Evolutionary conservation across 2,329 filamentous ascomycete species (phyloP), one percentile per base, ranked within the genome.

Genomic region (Colletotrichum sp.): DNA sequence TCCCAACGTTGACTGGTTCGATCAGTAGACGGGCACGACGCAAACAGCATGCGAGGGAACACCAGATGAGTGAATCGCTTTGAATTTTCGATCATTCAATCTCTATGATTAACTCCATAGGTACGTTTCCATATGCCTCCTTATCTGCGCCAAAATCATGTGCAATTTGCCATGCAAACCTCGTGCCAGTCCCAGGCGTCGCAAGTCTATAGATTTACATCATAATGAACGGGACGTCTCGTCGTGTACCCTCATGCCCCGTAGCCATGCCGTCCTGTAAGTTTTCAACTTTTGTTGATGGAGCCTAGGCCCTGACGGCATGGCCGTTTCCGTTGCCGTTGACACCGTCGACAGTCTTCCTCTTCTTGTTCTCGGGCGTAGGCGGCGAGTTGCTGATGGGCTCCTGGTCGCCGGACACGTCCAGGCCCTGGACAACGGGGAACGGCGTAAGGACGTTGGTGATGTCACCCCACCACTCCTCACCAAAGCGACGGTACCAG

Each of bases 381-480:
- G 80, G 81, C 7, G 82, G 82, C 55, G 74, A 74, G 77, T 83
- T 81, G 14, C 80, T 81, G 28, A 86, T 79, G 16, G 82, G 81
- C 80, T 88, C 87, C 78, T 85, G 83, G 78, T 92, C 90, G 2
- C 89, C 89, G 72, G 91, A 83, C 59, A 93, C 88, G 78, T 91
- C 88, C 13, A 85, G 85, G 32, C 90, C 84, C 67, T 86, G 89
- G 18, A 93, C 91, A 14, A 91, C 88, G 2, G 92, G 93, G 85
- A 93, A 94, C 6, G 93, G 92, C 43, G 91, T 93, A 70, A 95
- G 87, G 21, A 94, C 92, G 81, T 92, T 91, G 81, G 88, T 90
- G 79, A 95, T 93, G 79, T 94, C 91, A 64, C 93, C 93, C 93
- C 93, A 95, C 93, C 93, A 95, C 48, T 87, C 81, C 85, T 93